Evolutionary conservation across 148 eudicot species (phyloP), one percentile per base, ranked within the genome.

Genomic region (Fagopyrum esculentum): DNA sequence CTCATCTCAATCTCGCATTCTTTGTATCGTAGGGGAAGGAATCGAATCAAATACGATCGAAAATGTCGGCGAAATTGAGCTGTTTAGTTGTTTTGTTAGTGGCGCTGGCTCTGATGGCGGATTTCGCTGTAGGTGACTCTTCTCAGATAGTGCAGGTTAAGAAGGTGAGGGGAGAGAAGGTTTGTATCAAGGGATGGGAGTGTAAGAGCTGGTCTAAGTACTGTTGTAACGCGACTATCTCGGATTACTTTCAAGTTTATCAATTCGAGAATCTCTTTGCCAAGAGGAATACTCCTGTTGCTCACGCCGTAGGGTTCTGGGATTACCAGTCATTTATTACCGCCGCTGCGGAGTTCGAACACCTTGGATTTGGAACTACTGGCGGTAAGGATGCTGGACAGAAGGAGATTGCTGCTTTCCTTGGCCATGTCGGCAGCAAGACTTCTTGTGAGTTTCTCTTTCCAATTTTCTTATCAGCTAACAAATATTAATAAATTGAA

Each of bases 231-330:
- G 69, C 78, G 30, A 92, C 99, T 3, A 92, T 95, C 12, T 82
- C 98, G 0, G 94, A 96, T 71, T 92, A 64, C 69, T 90, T 96
- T 45, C 88, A 90, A 70, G 61, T 75, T 4, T 89, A 96, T 59
- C 96, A 96, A 45, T 96, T 96, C 72, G 97, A 96, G 90, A 68
- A 92, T 35, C 81, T 92, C 11, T 96, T 92, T 82, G 22, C 90
- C 1, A 90, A 92, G 76, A 85, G 97, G 81, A 96, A 92, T 70
- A 1, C 89, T 0, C 99, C 98, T 0, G 81, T 76, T 30, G 98
- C 98, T 19, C 89, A 92, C 13, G 99, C 99, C 15, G 93, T 84
- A 13, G 98, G 97, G 0, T 96, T 92, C 69, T 96, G 97, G 98
- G 97, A 90, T 64, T 96, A 89, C 57, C 82, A 78, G 54, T 85